These are phyloP conservation scores for Dovyalis caffra DNA, from an alignment of 345 rosid genomes.

Conservation along the genomic window DNA sequence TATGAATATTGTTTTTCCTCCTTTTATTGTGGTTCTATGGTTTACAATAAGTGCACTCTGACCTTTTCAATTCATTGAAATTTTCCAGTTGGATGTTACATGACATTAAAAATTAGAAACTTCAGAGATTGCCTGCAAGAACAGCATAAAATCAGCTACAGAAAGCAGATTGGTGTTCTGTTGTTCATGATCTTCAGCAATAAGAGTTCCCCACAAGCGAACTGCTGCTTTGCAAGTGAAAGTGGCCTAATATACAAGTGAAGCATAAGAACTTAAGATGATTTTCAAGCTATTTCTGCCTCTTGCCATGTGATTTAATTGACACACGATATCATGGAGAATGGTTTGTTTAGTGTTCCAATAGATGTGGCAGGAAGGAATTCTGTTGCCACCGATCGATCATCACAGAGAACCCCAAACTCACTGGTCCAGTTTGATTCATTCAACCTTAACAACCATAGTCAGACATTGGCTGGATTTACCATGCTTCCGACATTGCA, in stretches of 20 bases:
- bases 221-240: background rate
- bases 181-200: background rate
- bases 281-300: constrained; percentile 10
- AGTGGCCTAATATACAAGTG: background rate
- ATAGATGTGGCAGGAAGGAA: constrained; percentile 36
- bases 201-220: background rate
- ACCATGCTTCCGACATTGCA: constrained; percentile 31
- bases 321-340: constrained; percentile 29
- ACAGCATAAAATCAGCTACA: background rate
- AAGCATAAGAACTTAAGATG: background rate
- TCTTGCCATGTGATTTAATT: constrained; percentile 7
- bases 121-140: constrained; percentile 10
- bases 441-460: constrained; percentile 30
- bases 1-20: background rate
- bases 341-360: constrained; percentile 44
- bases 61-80: constrained; percentile 2
- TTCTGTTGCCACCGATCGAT: constrained; percentile 31
- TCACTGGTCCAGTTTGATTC: constrained; percentile 33
- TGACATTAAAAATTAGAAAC: constrained; percentile 17
- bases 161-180: background rate
- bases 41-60: background rate
- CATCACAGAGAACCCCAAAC: constrained; percentile 18
- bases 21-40: background rate
- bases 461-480: constrained; percentile 26
- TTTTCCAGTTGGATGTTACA: constrained; percentile 19